phyloP scores from a whole-genome alignment of 2,329 filamentous ascomycete species.

The Calonectria honghensis region DNA sequence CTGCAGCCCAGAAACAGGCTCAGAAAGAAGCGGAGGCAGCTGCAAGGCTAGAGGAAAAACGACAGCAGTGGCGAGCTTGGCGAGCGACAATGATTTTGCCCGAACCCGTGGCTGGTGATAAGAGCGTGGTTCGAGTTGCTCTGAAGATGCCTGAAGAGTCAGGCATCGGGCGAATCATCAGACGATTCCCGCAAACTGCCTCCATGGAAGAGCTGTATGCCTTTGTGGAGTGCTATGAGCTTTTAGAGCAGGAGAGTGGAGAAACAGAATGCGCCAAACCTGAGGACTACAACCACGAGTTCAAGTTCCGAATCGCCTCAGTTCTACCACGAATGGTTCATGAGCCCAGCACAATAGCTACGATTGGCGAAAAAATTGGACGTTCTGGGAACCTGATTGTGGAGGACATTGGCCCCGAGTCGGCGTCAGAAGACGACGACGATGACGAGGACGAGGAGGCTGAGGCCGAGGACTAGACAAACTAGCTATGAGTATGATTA shows the following conservation, averaged over 20 bases:
- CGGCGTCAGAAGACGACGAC: constrained; percentile 54
- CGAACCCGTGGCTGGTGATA: constrained; percentile 79
- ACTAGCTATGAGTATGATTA: constrained; percentile 38
- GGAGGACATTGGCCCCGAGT: constrained; percentile 72
- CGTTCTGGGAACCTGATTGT: constrained; percentile 92
- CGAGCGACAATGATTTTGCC: constrained; percentile 78
- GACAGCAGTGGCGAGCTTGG: constrained; percentile 87
- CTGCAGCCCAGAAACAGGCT: constrained; percentile 78
- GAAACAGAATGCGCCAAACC: constrained; percentile 67
- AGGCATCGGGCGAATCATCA: constrained; percentile 83
- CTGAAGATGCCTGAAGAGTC: constrained; percentile 76
- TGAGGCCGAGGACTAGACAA: constrained; percentile 47
- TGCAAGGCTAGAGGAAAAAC: constrained; percentile 64
- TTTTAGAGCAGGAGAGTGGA: constrained; percentile 68
- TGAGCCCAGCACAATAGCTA: constrained; percentile 79
- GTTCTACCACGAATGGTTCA: constrained; percentile 90
- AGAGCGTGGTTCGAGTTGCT: constrained; percentile 83
- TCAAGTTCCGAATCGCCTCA: constrained; percentile 89
- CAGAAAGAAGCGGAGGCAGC: constrained; percentile 78
- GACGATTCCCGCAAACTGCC: constrained; percentile 82
- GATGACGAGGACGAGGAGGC: constrained; percentile 53
- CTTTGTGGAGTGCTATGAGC: constrained; percentile 92
- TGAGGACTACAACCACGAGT: constrained; percentile 84
- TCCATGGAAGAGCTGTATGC: constrained; percentile 93
- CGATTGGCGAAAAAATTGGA: constrained; percentile 84